Percentiles rank a stretch among this genome's conserved stretches.
Conservation (phyloP, 371 early-diverging fungal species). For the Entomophthora muscae region DNA sequence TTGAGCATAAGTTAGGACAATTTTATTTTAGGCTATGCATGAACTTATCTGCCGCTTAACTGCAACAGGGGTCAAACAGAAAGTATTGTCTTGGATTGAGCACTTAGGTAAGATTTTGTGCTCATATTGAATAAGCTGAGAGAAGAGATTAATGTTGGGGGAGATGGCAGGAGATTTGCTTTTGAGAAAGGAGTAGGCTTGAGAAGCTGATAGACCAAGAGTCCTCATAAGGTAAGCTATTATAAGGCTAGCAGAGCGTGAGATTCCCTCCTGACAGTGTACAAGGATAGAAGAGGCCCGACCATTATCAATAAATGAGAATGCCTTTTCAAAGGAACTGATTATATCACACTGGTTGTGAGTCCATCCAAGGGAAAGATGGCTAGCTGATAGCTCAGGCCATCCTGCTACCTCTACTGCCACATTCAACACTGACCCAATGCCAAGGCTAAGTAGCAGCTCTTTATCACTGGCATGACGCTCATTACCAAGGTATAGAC, state of each 20-base stretch:
- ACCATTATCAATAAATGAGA: conserved; percentile 50
- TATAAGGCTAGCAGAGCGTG: conserved; percentile 69
- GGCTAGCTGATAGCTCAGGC: conserved; percentile 15
- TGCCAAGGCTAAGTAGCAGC: conserved; percentile 22
- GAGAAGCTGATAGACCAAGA: conserved; percentile 27
- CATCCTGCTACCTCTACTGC: conserved; percentile 42
- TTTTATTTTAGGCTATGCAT: no score
- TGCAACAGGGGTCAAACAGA: no score
- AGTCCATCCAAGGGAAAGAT: conserved; percentile 53
- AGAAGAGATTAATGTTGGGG: conserved; percentile 62
- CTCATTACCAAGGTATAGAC: conserved; percentile 49
- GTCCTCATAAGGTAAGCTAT: conserved; percentile 78
- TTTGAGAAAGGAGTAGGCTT: conserved; percentile 68
- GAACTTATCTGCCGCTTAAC: no score
- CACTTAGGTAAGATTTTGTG: no score
- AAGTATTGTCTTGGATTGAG: no score
- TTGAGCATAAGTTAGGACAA: no score
- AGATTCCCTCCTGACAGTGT: conserved; percentile 79
- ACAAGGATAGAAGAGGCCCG: conserved; percentile 45
- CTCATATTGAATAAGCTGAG: conserved; percentile 63
- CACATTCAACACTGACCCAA: conserved; percentile 50
- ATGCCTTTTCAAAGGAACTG: conserved; percentile 39
- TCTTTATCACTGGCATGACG: conserved; percentile 26
- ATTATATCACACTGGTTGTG: conserved; percentile 54
- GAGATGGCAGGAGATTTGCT: conserved; percentile 41